Percentiles rank a stretch among this genome's conserved stretches.
phyloP scores from a whole-genome alignment of 169 alveolate species.

The Babesia sp. region DNA sequence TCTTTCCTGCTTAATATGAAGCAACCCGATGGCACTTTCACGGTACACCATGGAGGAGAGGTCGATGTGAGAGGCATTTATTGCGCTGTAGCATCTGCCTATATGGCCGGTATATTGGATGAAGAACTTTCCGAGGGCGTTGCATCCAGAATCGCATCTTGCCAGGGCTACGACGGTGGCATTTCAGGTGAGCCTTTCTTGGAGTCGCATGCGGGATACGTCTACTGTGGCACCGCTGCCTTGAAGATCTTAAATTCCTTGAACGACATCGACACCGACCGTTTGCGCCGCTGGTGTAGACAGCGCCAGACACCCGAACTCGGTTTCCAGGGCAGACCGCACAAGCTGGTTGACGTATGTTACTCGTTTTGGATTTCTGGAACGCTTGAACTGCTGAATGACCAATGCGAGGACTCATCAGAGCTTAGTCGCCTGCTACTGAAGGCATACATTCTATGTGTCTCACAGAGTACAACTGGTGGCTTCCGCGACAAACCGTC shows the following conservation, averaged over 20 bases:
- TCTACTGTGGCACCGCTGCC: slow-evolving; percentile 96
- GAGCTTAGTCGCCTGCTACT: slow-evolving; percentile 44
- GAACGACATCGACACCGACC: slow-evolving; percentile 82
- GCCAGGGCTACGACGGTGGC: slow-evolving; percentile 98
- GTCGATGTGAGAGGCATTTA: slow-evolving; percentile 93
- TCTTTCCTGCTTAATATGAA: slow-evolving; percentile 84
- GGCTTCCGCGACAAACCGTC: slow-evolving; percentile 96
- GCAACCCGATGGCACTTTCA: slow-evolving; percentile 87
- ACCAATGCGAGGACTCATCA: not conserved
- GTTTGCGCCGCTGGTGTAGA: slow-evolving; percentile 84
- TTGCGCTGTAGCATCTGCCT: slow-evolving; percentile 91
- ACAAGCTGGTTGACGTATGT: slow-evolving; percentile 95
- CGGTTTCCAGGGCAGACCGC: slow-evolving; percentile 96
- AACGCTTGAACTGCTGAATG: slow-evolving; percentile 71
- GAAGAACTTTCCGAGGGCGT: slow-evolving; percentile 84
- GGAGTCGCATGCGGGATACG: slow-evolving; percentile 97
- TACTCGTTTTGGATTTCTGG: slow-evolving; percentile 96
- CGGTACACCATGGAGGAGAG: slow-evolving; percentile 92
- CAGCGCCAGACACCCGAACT: slow-evolving; percentile 89
- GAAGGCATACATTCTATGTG: slow-evolving; percentile 59
- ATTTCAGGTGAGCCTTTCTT: slow-evolving; percentile 90
- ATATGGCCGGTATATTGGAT: slow-evolving; percentile 84
- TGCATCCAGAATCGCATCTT: slow-evolving; percentile 84
- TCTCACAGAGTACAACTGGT: slow-evolving; percentile 78
- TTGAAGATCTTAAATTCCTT: slow-evolving; percentile 81